Evolutionary conservation across 169 alveolate species (phyloP), one percentile per base, ranked within the genome.

Genomic region (Plasmodium malariae): DNA sequence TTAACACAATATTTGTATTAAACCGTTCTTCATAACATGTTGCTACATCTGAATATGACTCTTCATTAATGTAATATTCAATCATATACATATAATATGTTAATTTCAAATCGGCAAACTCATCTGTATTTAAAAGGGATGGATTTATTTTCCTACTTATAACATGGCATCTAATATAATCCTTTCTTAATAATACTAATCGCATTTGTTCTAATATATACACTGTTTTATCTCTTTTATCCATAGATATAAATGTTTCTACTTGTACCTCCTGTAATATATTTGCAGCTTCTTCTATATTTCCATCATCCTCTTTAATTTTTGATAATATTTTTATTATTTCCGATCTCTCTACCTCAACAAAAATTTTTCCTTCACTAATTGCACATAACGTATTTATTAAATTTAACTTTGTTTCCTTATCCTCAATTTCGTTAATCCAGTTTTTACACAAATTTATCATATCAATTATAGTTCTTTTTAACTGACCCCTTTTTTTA

Each of bases 171-270:
- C 96, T 83, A 14, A 94, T 91, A 62, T 86, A 94, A 86, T 94
- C 96, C 36, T 90, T 92, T 68, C 89, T 89, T 26, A 94, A 74
- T 62, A 94, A 49, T 19, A 90, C 93, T 6, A 94, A 48, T 17
- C 96, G 80, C 96, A 94, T 94, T 70, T 94, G 96, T 60, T 94
- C 95, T 73, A 94, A 48, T 5, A 94, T 86, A 62, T 94, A 94
- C 26, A 74, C 88, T 55, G 89, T 92, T 65, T 94, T 94, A 40
- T 89, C 94, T 65, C 76, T 74, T 88, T 90, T 94, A 34, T 87
- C 72, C 76, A 94, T 51, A 19, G 91, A 74, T 12, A 93, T 94
- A 70, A 92, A 94, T 12, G 96, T 94, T 51, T 94, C 96, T 14
- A 94, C 94, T 93, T 93, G 92, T 0, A 67, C 88, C n/a, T 94